phyloP scores from a whole-genome alignment of 345 rosid genomes.

The Eucalyptus polyanthemos region DNA sequence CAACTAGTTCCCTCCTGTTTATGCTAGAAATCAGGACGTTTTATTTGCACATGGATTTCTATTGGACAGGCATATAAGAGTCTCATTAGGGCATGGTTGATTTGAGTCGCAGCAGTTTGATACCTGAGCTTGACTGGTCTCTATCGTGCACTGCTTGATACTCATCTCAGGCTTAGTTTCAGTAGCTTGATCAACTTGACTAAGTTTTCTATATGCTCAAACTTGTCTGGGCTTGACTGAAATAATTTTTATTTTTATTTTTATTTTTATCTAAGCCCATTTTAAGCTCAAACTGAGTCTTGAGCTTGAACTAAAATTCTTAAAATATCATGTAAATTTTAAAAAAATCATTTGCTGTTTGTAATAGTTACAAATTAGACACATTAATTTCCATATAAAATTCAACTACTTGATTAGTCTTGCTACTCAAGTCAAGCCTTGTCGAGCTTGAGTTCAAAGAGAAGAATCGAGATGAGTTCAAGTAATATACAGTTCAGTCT shows the following conservation, averaged over 20 bases:
- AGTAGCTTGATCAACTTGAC: background rate
- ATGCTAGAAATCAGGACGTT: background rate
- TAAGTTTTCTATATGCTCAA: background rate
- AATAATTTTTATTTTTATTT: background rate
- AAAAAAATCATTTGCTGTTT: background rate
- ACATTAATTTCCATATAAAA: background rate
- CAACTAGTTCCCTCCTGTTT: background rate
- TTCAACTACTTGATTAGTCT: background rate
- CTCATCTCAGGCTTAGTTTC: background rate
- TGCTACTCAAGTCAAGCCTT: background rate
- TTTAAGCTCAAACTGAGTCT: background rate
- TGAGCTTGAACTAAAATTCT: background rate
- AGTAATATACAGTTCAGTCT: background rate
- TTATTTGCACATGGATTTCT: background rate
- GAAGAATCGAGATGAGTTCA: background rate
- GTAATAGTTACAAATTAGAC: background rate
- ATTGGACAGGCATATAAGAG: background rate
- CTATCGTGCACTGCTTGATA: background rate
- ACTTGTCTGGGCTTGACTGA: background rate
- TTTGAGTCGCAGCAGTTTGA: background rate
- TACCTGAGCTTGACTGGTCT: background rate
- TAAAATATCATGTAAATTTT: background rate
- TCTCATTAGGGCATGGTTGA: background rate
- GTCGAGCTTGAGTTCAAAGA: background rate
- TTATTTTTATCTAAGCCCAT: background rate